Base-by-base conservation (phyloP, 2,329 filamentous ascomycete species). In the Blumeriella jaapii region DNA sequence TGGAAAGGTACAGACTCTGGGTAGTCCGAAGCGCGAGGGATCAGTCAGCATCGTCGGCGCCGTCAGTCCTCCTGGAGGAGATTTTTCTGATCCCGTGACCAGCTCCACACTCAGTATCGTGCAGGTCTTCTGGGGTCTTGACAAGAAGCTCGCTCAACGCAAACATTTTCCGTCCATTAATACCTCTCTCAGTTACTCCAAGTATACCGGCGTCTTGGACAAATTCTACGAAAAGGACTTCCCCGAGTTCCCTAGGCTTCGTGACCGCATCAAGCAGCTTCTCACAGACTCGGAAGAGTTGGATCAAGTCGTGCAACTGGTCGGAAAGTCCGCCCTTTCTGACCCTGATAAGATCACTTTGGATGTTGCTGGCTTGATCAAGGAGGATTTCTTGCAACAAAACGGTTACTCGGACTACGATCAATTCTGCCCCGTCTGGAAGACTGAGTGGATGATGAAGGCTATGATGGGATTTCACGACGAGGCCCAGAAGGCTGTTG, bases 371-470 rank as follows among this genome's bases (percentile, higher is more conserved):
- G 78, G 75, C 12, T 67, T 98, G 50, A 67, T 98, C 62, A 98
- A 98, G 74, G 91, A 98, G 57, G 91, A 98, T 60, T 98, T 98
- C 67, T 60, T 98, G 58, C 91, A 98, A 64, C 91, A 98, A 62
- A 98, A 98, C 65, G 91, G 91, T 45, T 98, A 98, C 74, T 91
- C 82, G 49, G 85, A 96, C 62, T 96, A 98, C 59, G 91, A 98
- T 58, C 87, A 96, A 65, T 98, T 93, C 76, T 98, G 91, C 58
- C 91, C 91, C 31, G 74, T 98, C 55, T 98, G 91, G 91, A 98
- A 98, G 79, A 98, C 91, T 0, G 82, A 93, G 61, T 98, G 91
- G 80, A 96, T 98, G 91, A 98, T 98, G 91, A 95, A 93, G 74
- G 81, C 85, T 46, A 96, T 98, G 78, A 83, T 98, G 69, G 83